Evolutionary conservation across 345 rosid genomes (phyloP), one percentile per base, ranked within the genome.

Genomic region (Lumnitzera racemosa): DNA sequence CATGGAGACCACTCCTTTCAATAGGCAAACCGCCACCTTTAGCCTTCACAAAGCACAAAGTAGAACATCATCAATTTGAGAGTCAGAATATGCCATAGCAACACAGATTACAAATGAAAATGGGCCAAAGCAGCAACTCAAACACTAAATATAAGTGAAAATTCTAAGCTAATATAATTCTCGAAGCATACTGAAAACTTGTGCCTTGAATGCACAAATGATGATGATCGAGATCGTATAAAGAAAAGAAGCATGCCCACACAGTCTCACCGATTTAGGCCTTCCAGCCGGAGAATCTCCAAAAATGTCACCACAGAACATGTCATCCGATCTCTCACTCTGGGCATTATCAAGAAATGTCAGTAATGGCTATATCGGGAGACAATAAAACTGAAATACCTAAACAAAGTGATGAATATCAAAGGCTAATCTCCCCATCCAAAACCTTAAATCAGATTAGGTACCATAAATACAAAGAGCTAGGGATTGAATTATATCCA

Each of bases 261-360:
- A 27, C 4, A 50, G 70, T 51, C 78, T 65, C 79, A 92, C 98
- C 72, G 13, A 46, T 79, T 81, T 80, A 47, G 77, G 81, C 56
- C 73, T 74, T 62, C 91, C 83, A 61, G 84, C 74, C 11, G 99
- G 99, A 10, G 99, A 85, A 65, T 95, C 99, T 53, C 96, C 99
- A 72, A 90, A 95, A 49, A 95, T 90, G 68, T 95, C 99, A 74
- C 90, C 99, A 69, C 84, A 81, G 68, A 81, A 83, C 71, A 82
- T 81, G 65, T 85, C 90, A 59, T 70, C 83, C 57, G 83, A 88
- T 66, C 83, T 60, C 81, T 95, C 98, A 77, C 99, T 88, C 99
- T 95, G 89, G 58, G 63, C 59, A 81, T 56, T 11, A 63, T 20
- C 49, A 73, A 14, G 16, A 67, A 58, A 65, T 67, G 59, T 20